phyloP scores from a whole-genome alignment of 2,329 filamentous ascomycete species.

The Dactylellina parvicollis region DNA sequence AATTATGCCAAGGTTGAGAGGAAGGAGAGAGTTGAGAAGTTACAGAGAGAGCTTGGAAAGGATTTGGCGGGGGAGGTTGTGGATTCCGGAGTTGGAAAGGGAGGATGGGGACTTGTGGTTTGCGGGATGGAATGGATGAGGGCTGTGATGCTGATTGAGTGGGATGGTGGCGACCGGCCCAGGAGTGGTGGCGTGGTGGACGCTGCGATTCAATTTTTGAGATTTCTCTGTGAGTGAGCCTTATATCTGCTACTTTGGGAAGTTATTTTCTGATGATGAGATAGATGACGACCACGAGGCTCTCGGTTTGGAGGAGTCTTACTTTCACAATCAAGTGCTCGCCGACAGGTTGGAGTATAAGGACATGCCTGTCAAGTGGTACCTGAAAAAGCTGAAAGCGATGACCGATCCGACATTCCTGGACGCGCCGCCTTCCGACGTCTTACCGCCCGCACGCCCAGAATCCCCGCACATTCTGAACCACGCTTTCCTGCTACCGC shows the following conservation, averaged over 20 bases:
- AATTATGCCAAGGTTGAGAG: constrained; percentile 53
- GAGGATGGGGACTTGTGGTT: constrained; percentile 61
- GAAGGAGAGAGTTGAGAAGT: constrained; percentile 28
- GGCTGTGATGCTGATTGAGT: constrained; percentile 78
- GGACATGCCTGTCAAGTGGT: constrained; percentile 78
- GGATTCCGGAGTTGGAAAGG: constrained; percentile 67
- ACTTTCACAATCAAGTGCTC: constrained; percentile 80
- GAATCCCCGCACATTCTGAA: constrained; percentile 77
- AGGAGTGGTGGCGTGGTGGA: constrained; percentile 76
- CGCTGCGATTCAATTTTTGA: constrained; percentile 78
- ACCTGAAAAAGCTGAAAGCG: constrained; percentile 66
- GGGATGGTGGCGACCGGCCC: constrained; percentile 79
- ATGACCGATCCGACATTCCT: constrained; percentile 11
- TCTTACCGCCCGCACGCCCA: constrained; percentile 65
- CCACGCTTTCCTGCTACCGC: constrained; percentile 81
- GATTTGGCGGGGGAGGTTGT: constrained; percentile 67
- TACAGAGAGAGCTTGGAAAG: constrained; percentile 58
- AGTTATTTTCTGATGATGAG: constrained; percentile 31
- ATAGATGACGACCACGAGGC: constrained; percentile 71
- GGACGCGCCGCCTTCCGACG: constrained; percentile 1
- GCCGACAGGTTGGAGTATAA: constrained; percentile 79
- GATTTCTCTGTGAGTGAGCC: constrained; percentile 73
- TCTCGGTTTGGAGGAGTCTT: constrained; percentile 72
- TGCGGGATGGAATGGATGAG: constrained; percentile 74
- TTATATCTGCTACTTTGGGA: not conserved